Conservation (phyloP, 2,329 filamentous ascomycete species). For the Claviceps arundinis region DNA sequence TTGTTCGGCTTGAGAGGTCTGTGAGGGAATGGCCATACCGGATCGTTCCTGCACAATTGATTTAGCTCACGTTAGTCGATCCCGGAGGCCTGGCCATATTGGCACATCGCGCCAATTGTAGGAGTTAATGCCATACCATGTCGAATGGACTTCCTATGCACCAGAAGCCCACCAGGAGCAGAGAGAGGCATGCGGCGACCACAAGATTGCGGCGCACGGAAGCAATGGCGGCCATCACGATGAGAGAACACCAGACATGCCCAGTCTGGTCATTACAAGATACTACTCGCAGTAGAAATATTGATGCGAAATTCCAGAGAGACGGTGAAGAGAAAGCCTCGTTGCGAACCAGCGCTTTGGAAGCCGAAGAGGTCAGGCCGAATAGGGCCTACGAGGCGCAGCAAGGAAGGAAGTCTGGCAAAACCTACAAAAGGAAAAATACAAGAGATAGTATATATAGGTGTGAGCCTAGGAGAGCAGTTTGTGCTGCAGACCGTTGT, state of each 20-base stretch:
- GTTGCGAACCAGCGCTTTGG: background rate
- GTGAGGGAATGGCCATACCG: background rate
- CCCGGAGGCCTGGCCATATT: background rate
- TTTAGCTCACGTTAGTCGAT: background rate
- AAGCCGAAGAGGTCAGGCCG: background rate
- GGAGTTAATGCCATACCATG: background rate
- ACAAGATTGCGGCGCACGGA: conserved; percentile 1
- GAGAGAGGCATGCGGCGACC: conserved; percentile 1
- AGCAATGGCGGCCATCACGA: background rate
- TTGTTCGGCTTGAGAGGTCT: background rate
- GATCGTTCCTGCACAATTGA: background rate
- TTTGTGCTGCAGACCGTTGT: background rate
- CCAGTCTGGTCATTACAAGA: background rate
- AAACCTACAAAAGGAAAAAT: background rate
- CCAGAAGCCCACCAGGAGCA: background rate
- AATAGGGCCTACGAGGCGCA: background rate
- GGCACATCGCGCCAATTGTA: background rate
- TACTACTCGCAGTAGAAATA: background rate
- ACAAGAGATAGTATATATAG: background rate
- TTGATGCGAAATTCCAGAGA: background rate
- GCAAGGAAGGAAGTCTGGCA: background rate
- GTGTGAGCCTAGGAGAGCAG: background rate
- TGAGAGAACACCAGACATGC: background rate
- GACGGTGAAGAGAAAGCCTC: background rate
- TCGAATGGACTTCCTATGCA: background rate